Conservation (phyloP, 2,329 filamentous ascomycete genomes). For the Xylaria sp. region DNA sequence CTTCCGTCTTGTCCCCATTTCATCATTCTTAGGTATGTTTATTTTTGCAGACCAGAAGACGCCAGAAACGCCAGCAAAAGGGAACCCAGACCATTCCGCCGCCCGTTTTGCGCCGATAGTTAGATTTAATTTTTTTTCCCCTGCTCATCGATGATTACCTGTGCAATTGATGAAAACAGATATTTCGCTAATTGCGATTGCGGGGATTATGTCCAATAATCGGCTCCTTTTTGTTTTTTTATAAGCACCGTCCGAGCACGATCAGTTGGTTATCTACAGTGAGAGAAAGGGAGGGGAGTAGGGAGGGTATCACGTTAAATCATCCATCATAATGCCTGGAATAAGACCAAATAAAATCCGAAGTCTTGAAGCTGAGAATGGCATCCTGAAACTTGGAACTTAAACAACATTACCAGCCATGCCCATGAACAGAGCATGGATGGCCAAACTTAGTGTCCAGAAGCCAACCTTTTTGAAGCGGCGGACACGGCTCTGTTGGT, state of each 20-base stretch:
- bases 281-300: constrained; percentile 11
- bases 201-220: background rate
- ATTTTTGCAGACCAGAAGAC: constrained; percentile 3
- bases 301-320: constrained; percentile 25
- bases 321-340: constrained; percentile 12
- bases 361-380: background rate
- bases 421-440: constrained; percentile 93
- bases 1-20: background rate
- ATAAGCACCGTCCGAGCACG: background rate
- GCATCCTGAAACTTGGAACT: background rate
- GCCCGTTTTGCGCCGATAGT: constrained; percentile 6
- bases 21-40: background rate
- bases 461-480: constrained; percentile 95
- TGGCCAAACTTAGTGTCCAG: constrained; percentile 92
- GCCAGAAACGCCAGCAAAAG: constrained; percentile 23
- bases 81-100: background rate
- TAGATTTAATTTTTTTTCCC: background rate
- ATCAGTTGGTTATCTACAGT: constrained; percentile 27
- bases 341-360: background rate
- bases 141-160: background rate
- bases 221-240: constrained; percentile 11
- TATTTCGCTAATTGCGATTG: background rate
- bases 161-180: constrained; percentile 7
- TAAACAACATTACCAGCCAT: constrained; percentile 83
- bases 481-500: constrained; percentile 85